phyloP scores from a whole-genome alignment of 2,329 filamentous ascomycete genomes.

The Ophiostoma tasmaniense region DNA sequence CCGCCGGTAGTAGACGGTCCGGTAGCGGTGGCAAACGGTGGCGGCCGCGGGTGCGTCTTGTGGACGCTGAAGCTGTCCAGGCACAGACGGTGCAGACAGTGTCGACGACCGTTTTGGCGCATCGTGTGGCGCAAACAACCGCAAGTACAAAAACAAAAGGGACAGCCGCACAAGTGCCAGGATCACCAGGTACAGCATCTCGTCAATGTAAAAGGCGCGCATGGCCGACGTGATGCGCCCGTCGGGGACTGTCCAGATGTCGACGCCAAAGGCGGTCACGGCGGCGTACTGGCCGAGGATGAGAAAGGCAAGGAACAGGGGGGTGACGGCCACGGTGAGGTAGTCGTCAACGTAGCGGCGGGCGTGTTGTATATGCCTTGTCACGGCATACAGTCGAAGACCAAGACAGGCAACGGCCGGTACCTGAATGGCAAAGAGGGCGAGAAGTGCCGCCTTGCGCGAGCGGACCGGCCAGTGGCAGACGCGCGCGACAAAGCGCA shows the following conservation, averaged over 20 bases:
- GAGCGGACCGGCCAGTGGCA: conserved; percentile 29
- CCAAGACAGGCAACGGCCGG: conserved; percentile 29
- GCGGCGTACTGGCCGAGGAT: conserved; percentile 27
- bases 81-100: too few relatives aligned
- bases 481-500: neutral
- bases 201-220: conserved; percentile 29
- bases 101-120: neutral
- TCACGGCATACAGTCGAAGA: conserved; percentile 32
- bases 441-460: conserved; percentile 27
- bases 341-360: conserved; percentile 32
- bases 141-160: conserved; percentile 28
- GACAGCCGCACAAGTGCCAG: conserved; percentile 28
- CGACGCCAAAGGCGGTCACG: conserved; percentile 28
- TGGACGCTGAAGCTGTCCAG: too few relatives aligned
- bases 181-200: conserved; percentile 28
- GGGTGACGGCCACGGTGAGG: conserved; percentile 29
- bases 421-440: conserved; percentile 30
- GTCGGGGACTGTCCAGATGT: conserved; percentile 31
- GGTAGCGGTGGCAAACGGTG: conserved; percentile 25
- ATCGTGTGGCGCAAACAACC: conserved; percentile 24
- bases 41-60: too few relatives aligned
- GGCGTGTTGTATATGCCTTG: conserved; percentile 21
- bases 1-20: conserved; percentile 22
- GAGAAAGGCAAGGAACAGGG: conserved; percentile 28
- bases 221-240: conserved; percentile 26